Conservation (phyloP, 2,329 filamentous ascomycete genomes). For the Aureobasidium sp. region DNA sequence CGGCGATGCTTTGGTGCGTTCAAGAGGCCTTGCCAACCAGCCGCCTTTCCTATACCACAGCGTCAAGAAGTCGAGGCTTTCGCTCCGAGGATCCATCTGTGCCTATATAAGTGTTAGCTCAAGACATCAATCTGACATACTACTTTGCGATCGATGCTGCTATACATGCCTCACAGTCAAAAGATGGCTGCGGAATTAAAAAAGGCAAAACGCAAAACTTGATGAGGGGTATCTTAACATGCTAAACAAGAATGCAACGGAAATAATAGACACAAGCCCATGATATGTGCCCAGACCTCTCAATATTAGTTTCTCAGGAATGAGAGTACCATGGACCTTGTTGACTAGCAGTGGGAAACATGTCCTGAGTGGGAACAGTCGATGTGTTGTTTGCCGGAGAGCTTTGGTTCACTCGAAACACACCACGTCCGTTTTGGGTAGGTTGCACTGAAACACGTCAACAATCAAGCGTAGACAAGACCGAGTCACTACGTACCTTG, state of each 20-base stretch:
- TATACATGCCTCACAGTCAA: background rate
- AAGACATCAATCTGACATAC: background rate
- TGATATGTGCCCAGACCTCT: background rate
- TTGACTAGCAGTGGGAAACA: background rate
- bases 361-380: background rate
- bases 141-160: background rate
- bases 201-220: background rate
- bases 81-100: background rate
- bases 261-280: background rate
- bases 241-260: background rate
- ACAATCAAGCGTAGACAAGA: background rate
- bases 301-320: background rate
- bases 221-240: conserved; percentile 10
- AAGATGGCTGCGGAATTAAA: background rate
- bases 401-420: conserved; percentile 10
- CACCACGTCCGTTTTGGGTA: background rate
- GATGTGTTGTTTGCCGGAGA: background rate
- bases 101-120: background rate
- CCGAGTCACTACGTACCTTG: background rate
- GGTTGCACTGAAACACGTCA: conserved; percentile 2
- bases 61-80: background rate
- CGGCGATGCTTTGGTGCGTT: background rate
- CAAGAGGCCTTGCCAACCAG: background rate
- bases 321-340: background rate
- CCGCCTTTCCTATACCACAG: background rate